Evolutionary conservation across 768 basidiomycete species (phyloP), one percentile per base, ranked within the genome.

Genomic region (Lactarius vividus): DNA sequence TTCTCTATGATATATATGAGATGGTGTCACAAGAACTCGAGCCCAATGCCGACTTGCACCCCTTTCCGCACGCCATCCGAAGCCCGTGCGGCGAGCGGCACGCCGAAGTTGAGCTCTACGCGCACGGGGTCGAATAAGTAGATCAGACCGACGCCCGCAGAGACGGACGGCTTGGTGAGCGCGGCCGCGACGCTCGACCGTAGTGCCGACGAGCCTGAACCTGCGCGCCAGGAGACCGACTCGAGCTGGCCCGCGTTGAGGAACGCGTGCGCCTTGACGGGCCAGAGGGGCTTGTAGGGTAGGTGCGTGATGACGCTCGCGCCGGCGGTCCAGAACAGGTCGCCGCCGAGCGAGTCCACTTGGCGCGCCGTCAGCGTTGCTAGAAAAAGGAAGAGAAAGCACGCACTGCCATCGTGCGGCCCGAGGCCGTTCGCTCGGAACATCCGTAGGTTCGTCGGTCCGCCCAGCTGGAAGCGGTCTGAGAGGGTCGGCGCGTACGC

Each of bases 391-490:
- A 57, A 26, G 40, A 37, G 31, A 42, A 16, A 57, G 37, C 40
- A 75, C 85, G 69, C 71, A 92, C 92, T 72, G 20, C 85, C 84
- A 67, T 95, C 92, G 26, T 81, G 82, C 0, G 90, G 88, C 5
- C 95, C 95, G 78, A 97, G 80, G 4, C 87, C 80, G 72, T 91
- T 92, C 7, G 81, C 79, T 53, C 82, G 82, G 77, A 96, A 96
- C 59, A 85, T 84, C 6, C 97, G 81, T 0, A 98, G 81, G 61
- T 87, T 92, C 8, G 88, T 84, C 0, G 97, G 95, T 0, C 97
- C 97, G 29, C 97, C 97, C 0, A 98, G 82, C 69, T 96, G 95
- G 75, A 94, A 94, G 6, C 94, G 86, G 76, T 99, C 97, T 1
- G 87, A 82, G 71, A 92, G 89, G 28, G 86, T 82, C 8, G 84